Evolutionary conservation across 306 rosid genomes (phyloP).

Genomic region (Luffa acutangula): DNA sequence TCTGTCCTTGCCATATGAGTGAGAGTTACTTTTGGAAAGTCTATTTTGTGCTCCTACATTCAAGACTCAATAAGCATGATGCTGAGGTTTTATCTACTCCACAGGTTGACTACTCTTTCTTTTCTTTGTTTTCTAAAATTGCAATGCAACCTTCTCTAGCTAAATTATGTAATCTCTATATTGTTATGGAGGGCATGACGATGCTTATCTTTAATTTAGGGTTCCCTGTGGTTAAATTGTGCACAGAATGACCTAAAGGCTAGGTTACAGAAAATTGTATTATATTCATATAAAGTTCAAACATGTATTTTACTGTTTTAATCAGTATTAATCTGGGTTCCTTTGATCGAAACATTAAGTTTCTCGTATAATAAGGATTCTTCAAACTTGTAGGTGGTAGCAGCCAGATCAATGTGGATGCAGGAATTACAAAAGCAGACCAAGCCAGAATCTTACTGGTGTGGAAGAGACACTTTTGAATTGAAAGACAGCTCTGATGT

Average conservation of each 20-base stretch:
- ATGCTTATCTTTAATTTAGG: background rate
- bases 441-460: conserved; percentile 37
- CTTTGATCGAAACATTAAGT: background rate
- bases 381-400: conserved; percentile 49
- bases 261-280: background rate
- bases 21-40: conserved; percentile 95
- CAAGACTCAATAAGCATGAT: conserved; percentile 76
- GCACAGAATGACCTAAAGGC: background rate
- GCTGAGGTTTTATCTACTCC: conserved; percentile 66
- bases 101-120: conserved; percentile 43
- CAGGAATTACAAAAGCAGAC: conserved; percentile 72
- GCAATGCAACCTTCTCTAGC: background rate
- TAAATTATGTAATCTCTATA: background rate
- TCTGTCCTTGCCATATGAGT: conserved; percentile 94
- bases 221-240: background rate
- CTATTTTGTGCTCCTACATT: conserved; percentile 86
- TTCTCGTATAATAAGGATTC: background rate
- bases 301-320: background rate
- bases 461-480: conserved; percentile 33
- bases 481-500: conserved; percentile 24
- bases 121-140: conserved; percentile 1
- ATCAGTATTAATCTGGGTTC: background rate
- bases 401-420: conserved; percentile 89
- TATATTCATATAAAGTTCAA: background rate
- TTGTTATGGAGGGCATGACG: background rate